Percentiles rank a stretch among this genome's conserved stretches.
phyloP scores from a whole-genome alignment of 345 rosid genomes.

The Lepidium didymum region DNA sequence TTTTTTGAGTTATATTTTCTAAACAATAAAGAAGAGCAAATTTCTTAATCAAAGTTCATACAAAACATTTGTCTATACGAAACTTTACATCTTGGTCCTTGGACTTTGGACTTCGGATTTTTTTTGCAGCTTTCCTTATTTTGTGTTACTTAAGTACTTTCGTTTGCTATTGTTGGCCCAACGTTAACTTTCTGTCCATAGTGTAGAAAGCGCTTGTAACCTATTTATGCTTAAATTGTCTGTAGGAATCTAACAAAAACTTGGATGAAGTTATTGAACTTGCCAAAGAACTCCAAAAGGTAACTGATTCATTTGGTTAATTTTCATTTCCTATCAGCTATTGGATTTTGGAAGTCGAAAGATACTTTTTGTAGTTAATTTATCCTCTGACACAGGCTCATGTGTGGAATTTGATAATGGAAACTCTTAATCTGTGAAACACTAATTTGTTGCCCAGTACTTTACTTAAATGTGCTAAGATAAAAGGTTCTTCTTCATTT shows the following conservation, averaged over 20 bases:
- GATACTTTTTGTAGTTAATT: neutral
- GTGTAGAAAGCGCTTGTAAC: neutral
- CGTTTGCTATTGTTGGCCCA: neutral
- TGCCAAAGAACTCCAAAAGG: constrained; percentile 82
- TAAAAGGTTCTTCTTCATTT: neutral
- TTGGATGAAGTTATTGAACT: constrained; percentile 91
- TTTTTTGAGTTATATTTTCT: too few relatives aligned
- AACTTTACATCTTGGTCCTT: neutral
- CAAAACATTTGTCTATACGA: too few relatives aligned
- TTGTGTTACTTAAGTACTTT: neutral
- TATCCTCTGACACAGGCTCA: neutral
- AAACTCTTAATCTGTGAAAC: neutral
- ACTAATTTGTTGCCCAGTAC: neutral
- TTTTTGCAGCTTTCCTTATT: neutral
- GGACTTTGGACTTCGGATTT: neutral
- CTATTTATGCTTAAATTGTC: neutral
- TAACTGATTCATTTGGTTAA: constrained; percentile 21
- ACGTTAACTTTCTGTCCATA: neutral
- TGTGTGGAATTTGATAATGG: neutral
- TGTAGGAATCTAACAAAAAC: constrained; percentile 77
- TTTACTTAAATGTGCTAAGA: neutral
- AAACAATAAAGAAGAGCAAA: too few relatives aligned
- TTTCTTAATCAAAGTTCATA: too few relatives aligned
- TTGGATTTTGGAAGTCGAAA: neutral
- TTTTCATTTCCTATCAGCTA: neutral